Conservation (phyloP, 306 rosid species). For the Arachis hypogaea region DNA sequence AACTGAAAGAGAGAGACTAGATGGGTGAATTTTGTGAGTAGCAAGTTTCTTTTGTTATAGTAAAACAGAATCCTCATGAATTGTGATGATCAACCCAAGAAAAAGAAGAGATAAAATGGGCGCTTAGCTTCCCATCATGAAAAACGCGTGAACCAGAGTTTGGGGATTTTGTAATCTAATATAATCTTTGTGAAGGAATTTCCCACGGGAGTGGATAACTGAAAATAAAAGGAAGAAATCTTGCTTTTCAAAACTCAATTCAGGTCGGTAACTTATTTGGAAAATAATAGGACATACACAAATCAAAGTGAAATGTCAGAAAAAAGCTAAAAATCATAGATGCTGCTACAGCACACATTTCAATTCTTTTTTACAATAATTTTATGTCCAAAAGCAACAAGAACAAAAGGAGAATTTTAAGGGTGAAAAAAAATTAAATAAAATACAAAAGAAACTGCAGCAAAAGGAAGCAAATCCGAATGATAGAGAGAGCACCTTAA, state of each 20-base stretch:
- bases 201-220: conserved; percentile 43
- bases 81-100: conserved; percentile 16
- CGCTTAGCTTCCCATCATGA: conserved; percentile 37
- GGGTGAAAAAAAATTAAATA: neutral
- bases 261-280: conserved; percentile 51
- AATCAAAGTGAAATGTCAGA: conserved; percentile 49
- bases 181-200: neutral
- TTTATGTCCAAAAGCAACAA: conserved; percentile 22
- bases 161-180: conserved; percentile 35
- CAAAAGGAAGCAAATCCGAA: conserved; percentile 35
- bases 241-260: conserved; percentile 43
- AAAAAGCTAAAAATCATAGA: conserved; percentile 43
- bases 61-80: conserved; percentile 38
- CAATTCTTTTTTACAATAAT: conserved; percentile 21
- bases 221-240: conserved; percentile 41
- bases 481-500: neutral
- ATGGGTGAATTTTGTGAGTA: conserved; percentile 17
- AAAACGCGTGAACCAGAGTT: conserved; percentile 46
- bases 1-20: conserved; percentile 28
- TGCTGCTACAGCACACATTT: conserved; percentile 10
- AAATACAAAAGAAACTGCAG: conserved; percentile 17
- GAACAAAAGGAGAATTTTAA: neutral
- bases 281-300: conserved; percentile 39
- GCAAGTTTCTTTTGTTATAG: neutral
- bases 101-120: too few relatives aligned